Conservation (phyloP, 805 yeast species). For the Yarrowia bubula region DNA sequence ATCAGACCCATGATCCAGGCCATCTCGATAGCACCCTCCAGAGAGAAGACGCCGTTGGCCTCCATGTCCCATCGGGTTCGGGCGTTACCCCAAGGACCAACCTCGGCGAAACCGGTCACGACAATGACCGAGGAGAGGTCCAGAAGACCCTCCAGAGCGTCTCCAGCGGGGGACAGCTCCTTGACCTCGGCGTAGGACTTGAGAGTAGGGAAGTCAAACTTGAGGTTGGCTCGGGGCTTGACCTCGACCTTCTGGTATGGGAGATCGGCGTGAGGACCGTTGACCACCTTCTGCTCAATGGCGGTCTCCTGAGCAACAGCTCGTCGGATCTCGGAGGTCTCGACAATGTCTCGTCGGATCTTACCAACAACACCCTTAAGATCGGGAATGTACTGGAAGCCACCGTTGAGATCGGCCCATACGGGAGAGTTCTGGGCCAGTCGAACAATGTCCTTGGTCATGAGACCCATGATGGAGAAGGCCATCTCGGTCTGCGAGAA, state of each 20-base stretch:
- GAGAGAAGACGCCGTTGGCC: conserved; percentile 86
- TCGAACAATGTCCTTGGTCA: conserved; percentile 80
- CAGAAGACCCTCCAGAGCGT: conserved; percentile 74
- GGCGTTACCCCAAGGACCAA: conserved; percentile 99
- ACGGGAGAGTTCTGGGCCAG: conserved; percentile 92
- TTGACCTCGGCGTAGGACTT: conserved; percentile 74
- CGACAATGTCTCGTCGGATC: conserved; percentile 69
- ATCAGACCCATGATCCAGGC: conserved; percentile 99
- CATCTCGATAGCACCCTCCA: conserved; percentile 98
- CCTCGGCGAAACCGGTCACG: conserved; percentile 97
- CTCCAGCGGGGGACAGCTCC: conserved; percentile 51
- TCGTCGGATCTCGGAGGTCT: conserved; percentile 87
- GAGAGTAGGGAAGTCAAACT: conserved; percentile 87
- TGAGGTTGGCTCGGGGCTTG: conserved; percentile 93
- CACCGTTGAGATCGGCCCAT: conserved; percentile 98
- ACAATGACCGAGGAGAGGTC: conserved; percentile 91
- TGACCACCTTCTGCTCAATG: conserved; percentile 78
- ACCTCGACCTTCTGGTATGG: conserved; percentile 74
- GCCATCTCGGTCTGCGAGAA: conserved; percentile 99
- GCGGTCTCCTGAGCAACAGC: conserved; percentile 94
- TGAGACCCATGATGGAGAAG: conserved; percentile 90
- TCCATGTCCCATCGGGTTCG: conserved; percentile 99
- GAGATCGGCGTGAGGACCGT: conserved; percentile 85
- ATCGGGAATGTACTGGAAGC: conserved; percentile 89
- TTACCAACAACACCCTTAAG: conserved; percentile 81